Percentiles rank a stretch among this genome's conserved stretches.
Evolutionary conservation across 148 eudicot species (phyloP).

Genomic region (Amaranthus palmeri): DNA sequence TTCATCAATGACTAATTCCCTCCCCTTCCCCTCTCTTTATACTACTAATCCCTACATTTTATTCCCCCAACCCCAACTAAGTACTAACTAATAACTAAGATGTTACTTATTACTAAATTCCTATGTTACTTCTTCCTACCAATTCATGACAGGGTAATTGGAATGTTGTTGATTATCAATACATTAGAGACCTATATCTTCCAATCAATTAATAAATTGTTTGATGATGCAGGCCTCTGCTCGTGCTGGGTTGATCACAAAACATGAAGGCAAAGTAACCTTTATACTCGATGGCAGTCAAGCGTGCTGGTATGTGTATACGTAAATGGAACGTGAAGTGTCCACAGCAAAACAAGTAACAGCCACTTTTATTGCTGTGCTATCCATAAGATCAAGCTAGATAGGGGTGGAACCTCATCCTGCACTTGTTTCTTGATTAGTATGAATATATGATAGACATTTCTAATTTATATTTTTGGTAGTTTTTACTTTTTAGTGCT

Average conservation of each 20-base stretch:
- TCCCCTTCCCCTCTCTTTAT: too few species aligned
- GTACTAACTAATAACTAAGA: too few species aligned
- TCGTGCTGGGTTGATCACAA: background rate
- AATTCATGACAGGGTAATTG: too few species aligned
- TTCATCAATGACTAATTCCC: too few species aligned
- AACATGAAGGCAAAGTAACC: background rate
- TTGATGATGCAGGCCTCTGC: conserved; percentile 17
- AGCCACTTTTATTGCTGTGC: conserved; percentile 1
- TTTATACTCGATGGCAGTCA: conserved; percentile 3
- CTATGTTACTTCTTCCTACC: too few species aligned
- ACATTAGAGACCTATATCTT: background rate
- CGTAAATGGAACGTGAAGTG: conserved; percentile 21
- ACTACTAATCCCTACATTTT: too few species aligned
- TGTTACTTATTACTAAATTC: too few species aligned
- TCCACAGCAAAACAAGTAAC: conserved; percentile 13
- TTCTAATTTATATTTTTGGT: background rate
- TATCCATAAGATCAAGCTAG: conserved; percentile 5
- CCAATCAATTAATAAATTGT: background rate
- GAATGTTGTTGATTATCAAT: too few species aligned
- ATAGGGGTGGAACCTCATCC: conserved; percentile 19
- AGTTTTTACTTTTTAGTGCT: background rate
- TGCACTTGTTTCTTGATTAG: background rate
- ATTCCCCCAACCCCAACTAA: too few species aligned
- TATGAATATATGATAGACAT: background rate
- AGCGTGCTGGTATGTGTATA: conserved; percentile 23